Base-by-base conservation (phyloP, 1,139 yeast species). In the Saccharomyces hybrid region DNA sequence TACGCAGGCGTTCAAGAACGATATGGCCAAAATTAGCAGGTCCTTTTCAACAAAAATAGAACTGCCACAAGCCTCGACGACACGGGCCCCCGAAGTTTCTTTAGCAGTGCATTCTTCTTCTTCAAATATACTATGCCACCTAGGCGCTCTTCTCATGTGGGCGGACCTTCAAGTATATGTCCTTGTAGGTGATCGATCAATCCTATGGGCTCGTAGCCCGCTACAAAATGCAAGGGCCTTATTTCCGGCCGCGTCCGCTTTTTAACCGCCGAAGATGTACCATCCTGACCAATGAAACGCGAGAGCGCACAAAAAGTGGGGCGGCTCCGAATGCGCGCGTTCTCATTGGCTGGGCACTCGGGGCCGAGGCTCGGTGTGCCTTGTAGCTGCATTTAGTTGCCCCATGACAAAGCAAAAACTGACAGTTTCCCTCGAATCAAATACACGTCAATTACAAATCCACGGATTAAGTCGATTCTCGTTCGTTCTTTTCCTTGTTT, bases 291-390 rank as follows among this genome's bases (percentile, higher is more conserved):
- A 38, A 38, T 38, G 24, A 38, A 38, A 38, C 19, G 44, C 44
- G n/a, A 38, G 44, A 38, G 44, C 44, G 44, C 44, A 38, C 44
- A 38, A 38, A 38, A 9, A 38, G 44, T 38, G 44, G 44, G 44
- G 44, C n/a, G 11, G 44, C 26, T 38, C 44, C 44, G 44, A 38
- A 9, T 38, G 26, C 44, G 24, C 44, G 24, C 44, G 24, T 38
- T 38, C 44, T 38, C 11, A 38, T 38, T 38, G 44, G 44, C 44
- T 24, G 19, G 44, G 24, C 44, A 19, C 44, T 38, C 44, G 44
- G 44, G 44, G 44, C 44, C 44, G 44, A 38, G 44, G 11, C 44
- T 38, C 44, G 44, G 44, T 38, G 44, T 38, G 44, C 44, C 44
- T 38, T 38, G 11, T 24, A 38, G 5, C 19, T 38, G 24, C 44